Evolutionary conservation across 345 rosid genomes (phyloP).

Genomic region (Linum tenue): DNA sequence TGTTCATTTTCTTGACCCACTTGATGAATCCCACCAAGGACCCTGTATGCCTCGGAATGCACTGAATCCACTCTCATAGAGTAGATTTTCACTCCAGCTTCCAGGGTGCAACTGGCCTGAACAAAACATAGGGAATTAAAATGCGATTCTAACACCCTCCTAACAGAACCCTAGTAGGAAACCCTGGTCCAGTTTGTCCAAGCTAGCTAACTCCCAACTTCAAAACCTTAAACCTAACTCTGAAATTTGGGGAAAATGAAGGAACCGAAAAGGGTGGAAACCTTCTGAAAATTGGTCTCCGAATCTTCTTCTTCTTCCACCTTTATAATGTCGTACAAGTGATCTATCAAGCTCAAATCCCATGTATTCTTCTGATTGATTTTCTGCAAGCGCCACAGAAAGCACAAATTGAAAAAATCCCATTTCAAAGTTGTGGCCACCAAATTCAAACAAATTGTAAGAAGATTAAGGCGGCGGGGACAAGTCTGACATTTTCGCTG

Average conservation of each 20-base stretch:
- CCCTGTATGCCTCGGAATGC: slow-evolving; percentile 94
- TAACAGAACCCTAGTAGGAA: background rate
- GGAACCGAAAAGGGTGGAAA: slow-evolving; percentile 10
- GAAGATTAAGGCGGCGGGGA: background rate
- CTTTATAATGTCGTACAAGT: slow-evolving; percentile 73
- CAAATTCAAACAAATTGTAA: background rate
- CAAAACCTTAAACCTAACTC: background rate
- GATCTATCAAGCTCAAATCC: slow-evolving; percentile 80
- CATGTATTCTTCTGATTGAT: slow-evolving; percentile 88
- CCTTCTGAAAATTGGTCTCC: slow-evolving; percentile 95
- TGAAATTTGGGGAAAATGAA: background rate
- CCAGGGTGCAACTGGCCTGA: slow-evolving; percentile 94
- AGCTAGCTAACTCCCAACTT: background rate
- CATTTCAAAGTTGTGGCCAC: too few species aligned
- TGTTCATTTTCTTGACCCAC: slow-evolving; percentile 58
- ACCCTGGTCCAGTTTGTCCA: background rate
- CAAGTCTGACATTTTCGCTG: slow-evolving; percentile 63
- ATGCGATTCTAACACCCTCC: background rate
- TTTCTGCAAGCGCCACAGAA: slow-evolving; percentile 36
- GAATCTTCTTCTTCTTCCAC: slow-evolving; percentile 75
- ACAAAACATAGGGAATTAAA: background rate
- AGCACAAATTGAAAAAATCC: background rate
- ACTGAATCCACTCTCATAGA: slow-evolving; percentile 83
- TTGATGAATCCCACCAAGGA: slow-evolving; percentile 84
- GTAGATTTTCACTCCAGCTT: slow-evolving; percentile 95